Percentiles rank a stretch among this genome's conserved stretches.
These are phyloP conservation scores for Chytriomyces hyalinus DNA, from an alignment of 192 early-diverging fungal species.

Conservation along the genomic window DNA sequence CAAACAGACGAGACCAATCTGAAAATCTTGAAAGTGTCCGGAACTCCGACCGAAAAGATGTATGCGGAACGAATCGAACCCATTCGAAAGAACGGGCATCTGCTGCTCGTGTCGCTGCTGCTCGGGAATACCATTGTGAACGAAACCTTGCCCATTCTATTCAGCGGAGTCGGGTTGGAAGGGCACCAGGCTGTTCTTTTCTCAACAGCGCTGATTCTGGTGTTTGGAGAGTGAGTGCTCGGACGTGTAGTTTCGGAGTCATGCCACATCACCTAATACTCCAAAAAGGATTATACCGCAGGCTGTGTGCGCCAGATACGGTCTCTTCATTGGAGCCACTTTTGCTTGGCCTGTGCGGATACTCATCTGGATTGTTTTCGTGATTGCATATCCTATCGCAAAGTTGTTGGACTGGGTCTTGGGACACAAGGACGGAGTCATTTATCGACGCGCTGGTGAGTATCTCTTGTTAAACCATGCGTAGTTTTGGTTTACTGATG, in stretches of 20 bases:
- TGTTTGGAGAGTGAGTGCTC: slow-evolving; percentile 83
- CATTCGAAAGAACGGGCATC: slow-evolving; percentile 86
- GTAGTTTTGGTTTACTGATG: neutral
- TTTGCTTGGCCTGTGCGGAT: slow-evolving; percentile 76
- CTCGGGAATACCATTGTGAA: slow-evolving; percentile 94
- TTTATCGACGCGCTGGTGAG: slow-evolving; percentile 71
- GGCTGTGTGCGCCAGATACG: slow-evolving; percentile 85
- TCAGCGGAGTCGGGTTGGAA: slow-evolving; percentile 49
- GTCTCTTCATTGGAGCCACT: slow-evolving; percentile 86
- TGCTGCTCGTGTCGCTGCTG: slow-evolving; percentile 92
- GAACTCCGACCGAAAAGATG: slow-evolving; percentile 65
- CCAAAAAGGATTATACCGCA: slow-evolving; percentile 80
- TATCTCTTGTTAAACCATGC: neutral
- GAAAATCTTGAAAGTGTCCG: slow-evolving; percentile 79
- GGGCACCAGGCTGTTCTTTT: slow-evolving; percentile 84
- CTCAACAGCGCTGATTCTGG: slow-evolving; percentile 86
- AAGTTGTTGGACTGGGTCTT: slow-evolving; percentile 80
- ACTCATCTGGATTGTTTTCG: slow-evolving; percentile 61
- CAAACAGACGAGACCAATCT: slow-evolving; percentile 77
- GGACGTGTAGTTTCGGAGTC: neutral
- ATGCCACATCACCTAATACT: neutral
- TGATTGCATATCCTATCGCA: slow-evolving; percentile 84
- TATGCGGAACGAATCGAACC: slow-evolving; percentile 86
- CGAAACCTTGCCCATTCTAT: slow-evolving; percentile 69
- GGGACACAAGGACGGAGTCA: slow-evolving; percentile 84